Evolutionary conservation across 768 basidiomycete genomes (phyloP).

Genomic region (Suillus sp.): DNA sequence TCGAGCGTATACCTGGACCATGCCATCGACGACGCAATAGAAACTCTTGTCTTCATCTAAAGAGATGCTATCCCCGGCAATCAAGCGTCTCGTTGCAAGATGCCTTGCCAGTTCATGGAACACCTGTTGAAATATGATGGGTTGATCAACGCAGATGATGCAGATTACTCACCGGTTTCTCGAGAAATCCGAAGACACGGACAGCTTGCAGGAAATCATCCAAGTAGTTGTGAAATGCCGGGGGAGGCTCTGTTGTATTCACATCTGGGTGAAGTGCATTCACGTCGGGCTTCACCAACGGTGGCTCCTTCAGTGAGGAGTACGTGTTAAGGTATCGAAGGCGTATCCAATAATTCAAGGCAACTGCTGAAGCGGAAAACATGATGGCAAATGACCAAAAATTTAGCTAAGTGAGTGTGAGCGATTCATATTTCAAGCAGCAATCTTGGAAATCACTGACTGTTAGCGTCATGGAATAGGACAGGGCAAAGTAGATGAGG

Average conservation of each 20-base stretch:
- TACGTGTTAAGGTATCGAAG: slow-evolving; percentile 79
- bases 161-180: slow-evolving; percentile 77
- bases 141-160: not conserved
- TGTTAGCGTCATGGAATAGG: slow-evolving; percentile 88
- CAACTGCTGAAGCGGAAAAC: slow-evolving; percentile 65
- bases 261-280: slow-evolving; percentile 92
- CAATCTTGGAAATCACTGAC: slow-evolving; percentile 42
- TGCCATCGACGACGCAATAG: slow-evolving; percentile 98
- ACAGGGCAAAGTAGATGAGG: slow-evolving; percentile 74
- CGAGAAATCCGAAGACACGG: slow-evolving; percentile 93
- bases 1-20: slow-evolving; percentile 88
- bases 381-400: slow-evolving; percentile 89
- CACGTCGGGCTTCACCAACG: slow-evolving; percentile 78
- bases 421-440: slow-evolving; percentile 7
- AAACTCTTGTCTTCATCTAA: slow-evolving; percentile 93
- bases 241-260: slow-evolving; percentile 68
- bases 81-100: slow-evolving; percentile 90
- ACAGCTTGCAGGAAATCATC: slow-evolving; percentile 98
- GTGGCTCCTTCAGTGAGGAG: slow-evolving; percentile 76
- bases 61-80: slow-evolving; percentile 93
- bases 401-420: slow-evolving; percentile 59
- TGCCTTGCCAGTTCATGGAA: slow-evolving; percentile 98
- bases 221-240: slow-evolving; percentile 92
- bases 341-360: slow-evolving; percentile 82
- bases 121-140: slow-evolving; percentile 49